A percentile compares a stretch with the other conserved stretches of the same genome.
phyloP scores from a whole-genome alignment of 2,329 filamentous ascomycete genomes.

The Colletotrichum shisoi region DNA sequence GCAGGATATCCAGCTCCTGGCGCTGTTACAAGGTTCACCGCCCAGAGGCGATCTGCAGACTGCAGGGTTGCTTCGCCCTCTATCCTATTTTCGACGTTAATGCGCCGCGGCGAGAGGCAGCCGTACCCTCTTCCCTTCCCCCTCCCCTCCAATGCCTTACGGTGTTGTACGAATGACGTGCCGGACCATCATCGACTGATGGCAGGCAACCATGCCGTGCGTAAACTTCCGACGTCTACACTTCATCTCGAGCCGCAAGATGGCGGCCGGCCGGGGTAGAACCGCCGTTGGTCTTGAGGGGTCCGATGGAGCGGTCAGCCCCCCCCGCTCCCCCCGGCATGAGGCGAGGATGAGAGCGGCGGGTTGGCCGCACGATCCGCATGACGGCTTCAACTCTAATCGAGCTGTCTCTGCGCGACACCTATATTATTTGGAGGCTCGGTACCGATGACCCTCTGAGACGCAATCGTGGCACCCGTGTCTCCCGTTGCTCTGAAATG shows the following conservation, averaged over 20 bases:
- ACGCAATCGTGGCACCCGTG: not conserved
- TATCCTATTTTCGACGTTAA: conserved; percentile 31
- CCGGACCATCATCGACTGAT: not conserved
- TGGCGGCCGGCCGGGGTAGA: conserved; percentile 8
- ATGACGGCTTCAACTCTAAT: conserved; percentile 31
- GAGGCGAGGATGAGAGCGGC: not conserved
- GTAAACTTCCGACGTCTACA: conserved; percentile 13
- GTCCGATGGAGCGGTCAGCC: not conserved
- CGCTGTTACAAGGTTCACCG: conserved; percentile 15
- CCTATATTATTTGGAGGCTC: conserved; percentile 4
- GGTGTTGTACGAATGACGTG: not conserved
- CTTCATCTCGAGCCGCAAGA: conserved; percentile 16
- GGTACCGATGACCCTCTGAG: not conserved
- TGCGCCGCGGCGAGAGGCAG: conserved; percentile 20
- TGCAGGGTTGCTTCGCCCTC: conserved; percentile 23
- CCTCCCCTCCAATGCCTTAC: not conserved
- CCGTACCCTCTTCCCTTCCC: not conserved
- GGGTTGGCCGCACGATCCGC: conserved; percentile 21
- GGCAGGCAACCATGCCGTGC: not conserved
- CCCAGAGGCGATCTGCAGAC: conserved; percentile 2
- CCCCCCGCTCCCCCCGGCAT: not conserved
- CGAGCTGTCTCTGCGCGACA: not conserved
- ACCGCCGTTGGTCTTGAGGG: not conserved
- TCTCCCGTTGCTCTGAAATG: not conserved
- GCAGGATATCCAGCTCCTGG: conserved; percentile 25